Evolutionary conservation across 345 rosid species (phyloP).

Genomic region (Schrenkiella parvula): DNA sequence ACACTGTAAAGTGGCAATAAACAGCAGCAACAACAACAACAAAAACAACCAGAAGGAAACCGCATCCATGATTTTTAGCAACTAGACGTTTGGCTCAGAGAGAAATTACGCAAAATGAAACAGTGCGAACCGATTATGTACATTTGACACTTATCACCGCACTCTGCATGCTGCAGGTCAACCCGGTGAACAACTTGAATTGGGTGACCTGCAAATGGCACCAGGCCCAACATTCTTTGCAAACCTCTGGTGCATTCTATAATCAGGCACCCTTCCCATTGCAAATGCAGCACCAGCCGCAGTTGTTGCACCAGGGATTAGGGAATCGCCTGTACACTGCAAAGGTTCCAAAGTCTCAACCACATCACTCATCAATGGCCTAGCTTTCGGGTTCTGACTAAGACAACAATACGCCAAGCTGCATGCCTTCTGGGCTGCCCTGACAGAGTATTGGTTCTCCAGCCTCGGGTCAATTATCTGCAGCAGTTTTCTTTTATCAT

Average conservation of each 20-base stretch:
- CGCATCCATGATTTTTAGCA: conserved; percentile 18
- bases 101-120: conserved; percentile 33
- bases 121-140: conserved; percentile 39
- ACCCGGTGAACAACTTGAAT: conserved; percentile 68
- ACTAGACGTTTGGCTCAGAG: conserved; percentile 33
- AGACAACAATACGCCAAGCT: conserved; percentile 91
- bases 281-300: conserved; percentile 49
- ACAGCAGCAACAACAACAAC: conserved; percentile 29
- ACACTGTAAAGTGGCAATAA: conserved; percentile 30
- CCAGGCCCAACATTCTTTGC: conserved; percentile 74
- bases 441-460: conserved; percentile 81
- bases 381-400: conserved; percentile 96
- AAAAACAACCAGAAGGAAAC: conserved; percentile 35
- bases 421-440: conserved; percentile 95
- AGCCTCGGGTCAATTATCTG: conserved; percentile 90
- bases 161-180: conserved; percentile 81
- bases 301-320: conserved; percentile 28
- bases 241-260: conserved; percentile 54
- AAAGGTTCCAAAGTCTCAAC: conserved; percentile 92
- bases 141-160: conserved; percentile 48
- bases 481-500: conserved; percentile 81
- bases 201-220: conserved; percentile 70
- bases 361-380: conserved; percentile 95
- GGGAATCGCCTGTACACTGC: conserved; percentile 52
- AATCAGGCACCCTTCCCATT: conserved; percentile 67